phyloP scores from a whole-genome alignment of 192 early-diverging fungal genomes.

The Spizellomyces sp. region DNA sequence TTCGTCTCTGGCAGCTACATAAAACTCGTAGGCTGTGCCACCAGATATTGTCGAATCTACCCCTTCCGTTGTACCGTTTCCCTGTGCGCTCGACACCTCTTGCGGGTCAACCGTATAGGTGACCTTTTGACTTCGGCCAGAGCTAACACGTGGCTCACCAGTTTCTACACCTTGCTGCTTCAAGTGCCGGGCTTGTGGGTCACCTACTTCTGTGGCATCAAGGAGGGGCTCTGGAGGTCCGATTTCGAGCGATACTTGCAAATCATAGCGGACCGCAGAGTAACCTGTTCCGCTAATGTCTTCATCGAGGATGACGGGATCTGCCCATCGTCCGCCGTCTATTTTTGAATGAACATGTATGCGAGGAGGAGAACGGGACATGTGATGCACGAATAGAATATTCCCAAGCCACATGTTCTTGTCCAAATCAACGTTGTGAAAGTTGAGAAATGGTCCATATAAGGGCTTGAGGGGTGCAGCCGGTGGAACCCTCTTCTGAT shows the following conservation, averaged over 20 bases:
- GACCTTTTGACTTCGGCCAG: neutral
- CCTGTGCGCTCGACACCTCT: neutral
- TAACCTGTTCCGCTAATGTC: constrained; percentile 8
- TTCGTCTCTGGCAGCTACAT: constrained; percentile 12
- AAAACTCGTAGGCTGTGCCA: neutral
- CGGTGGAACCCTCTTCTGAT: neutral
- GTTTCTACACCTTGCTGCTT: neutral
- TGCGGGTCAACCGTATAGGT: constrained; percentile 9
- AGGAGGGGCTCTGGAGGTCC: neutral
- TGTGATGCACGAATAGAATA: constrained; percentile 14
- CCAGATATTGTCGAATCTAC: neutral
- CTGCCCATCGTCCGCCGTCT: neutral
- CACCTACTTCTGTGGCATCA: constrained; percentile 3
- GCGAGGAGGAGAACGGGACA: neutral
- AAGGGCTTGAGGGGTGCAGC: neutral
- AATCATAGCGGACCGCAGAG: constrained; percentile 8
- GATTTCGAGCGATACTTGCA: neutral
- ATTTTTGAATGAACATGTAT: neutral
- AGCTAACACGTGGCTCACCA: neutral
- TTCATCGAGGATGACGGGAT: constrained; percentile 9
- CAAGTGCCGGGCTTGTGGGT: constrained; percentile 1
- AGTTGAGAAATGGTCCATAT: constrained; percentile 19
- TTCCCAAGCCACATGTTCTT: constrained; percentile 7
- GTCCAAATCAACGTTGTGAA: neutral
- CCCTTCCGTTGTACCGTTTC: neutral